These are phyloP conservation scores for Tricholoma matsutake DNA, from an alignment of 768 basidiomycete genomes.

Conservation along the genomic window DNA sequence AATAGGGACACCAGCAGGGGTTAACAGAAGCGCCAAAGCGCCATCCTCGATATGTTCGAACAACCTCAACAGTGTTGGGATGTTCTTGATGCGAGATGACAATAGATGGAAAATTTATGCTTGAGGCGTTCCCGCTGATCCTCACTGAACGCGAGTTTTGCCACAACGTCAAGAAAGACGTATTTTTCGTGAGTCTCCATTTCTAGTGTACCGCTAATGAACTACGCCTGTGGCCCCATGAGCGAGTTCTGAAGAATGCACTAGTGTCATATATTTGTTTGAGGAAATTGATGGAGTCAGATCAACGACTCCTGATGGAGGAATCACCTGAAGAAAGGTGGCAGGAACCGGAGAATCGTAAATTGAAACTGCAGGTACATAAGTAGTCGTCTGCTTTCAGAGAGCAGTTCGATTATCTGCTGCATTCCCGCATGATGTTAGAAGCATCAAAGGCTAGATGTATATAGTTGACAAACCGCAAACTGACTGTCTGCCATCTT, in stretches of 20 bases:
- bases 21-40: neutral
- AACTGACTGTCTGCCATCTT: neutral
- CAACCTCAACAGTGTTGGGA: neutral
- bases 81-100: neutral
- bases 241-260: no score
- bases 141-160: neutral
- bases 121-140: neutral
- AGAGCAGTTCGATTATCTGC: neutral
- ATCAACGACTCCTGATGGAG: no score
- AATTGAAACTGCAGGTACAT: neutral
- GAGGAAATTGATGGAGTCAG: no score
- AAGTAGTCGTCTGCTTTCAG: neutral
- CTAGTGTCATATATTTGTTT: no score
- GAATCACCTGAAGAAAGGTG: no score
- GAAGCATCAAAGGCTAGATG: neutral
- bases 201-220: neutral
- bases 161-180: neutral
- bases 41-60: neutral
- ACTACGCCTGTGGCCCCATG: neutral
- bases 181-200: neutral
- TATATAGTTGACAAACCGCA: neutral
- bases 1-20: neutral
- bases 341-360: neutral
- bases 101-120: neutral
- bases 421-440: neutral